phyloP scores from a whole-genome alignment of 495 filamentous ascomycete species.

The Ascodesmis nigricans region DNA sequence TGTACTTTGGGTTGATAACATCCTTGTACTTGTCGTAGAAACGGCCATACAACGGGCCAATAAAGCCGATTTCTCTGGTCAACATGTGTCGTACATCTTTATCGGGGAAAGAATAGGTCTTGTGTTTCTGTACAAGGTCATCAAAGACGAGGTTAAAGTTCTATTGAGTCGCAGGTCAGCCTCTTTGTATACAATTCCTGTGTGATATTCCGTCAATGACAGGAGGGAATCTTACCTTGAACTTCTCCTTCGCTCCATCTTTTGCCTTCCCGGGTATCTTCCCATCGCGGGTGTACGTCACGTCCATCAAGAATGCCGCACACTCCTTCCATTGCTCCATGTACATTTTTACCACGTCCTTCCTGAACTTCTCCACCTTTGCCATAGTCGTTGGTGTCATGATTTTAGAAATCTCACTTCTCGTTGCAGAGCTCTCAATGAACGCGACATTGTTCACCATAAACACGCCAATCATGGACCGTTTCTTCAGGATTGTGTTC shows the following conservation, averaged over 20 bases:
- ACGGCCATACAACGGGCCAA: conserved; percentile 81
- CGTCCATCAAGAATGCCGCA: conserved; percentile 66
- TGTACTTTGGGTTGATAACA: conserved; percentile 93
- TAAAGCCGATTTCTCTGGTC: conserved; percentile 58
- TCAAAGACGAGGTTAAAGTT: conserved; percentile 83
- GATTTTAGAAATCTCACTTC: conserved; percentile 53
- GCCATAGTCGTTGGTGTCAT: conserved; percentile 39
- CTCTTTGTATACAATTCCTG: background rate
- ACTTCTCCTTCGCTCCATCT: conserved; percentile 90
- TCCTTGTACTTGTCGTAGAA: conserved; percentile 98
- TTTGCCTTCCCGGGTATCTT: conserved; percentile 73
- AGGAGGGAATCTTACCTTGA: conserved; percentile 30
- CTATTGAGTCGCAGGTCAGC: conserved; percentile 16
- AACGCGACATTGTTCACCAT: conserved; percentile 72
- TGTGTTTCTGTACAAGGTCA: conserved; percentile 60
- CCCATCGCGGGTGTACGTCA: conserved; percentile 70
- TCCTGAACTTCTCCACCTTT: conserved; percentile 63
- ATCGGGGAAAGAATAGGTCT: conserved; percentile 54
- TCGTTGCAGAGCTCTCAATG: conserved; percentile 64
- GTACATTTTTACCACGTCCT: conserved; percentile 63
- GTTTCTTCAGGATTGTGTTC: conserved; percentile 50
- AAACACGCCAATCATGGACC: conserved; percentile 64
- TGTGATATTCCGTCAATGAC: background rate
- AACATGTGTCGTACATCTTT: conserved; percentile 61
- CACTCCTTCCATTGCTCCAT: conserved; percentile 76